These are phyloP conservation scores for Sclerospora graminicola DNA, from an alignment of 352 stramenopile genomes.

Conservation along the genomic window DNA sequence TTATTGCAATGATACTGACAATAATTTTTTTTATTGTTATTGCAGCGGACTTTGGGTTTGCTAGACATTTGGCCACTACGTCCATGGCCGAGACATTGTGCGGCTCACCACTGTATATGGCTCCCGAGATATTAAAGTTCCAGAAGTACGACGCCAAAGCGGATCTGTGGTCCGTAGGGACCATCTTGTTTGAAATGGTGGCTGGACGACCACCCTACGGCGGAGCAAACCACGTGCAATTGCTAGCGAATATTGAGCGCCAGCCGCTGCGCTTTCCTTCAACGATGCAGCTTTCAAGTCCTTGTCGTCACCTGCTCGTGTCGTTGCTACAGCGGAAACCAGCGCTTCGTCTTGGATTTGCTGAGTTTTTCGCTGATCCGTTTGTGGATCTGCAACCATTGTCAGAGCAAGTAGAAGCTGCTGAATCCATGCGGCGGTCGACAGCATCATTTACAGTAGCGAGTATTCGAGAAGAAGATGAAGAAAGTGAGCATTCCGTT, in stretches of 20 bases:
- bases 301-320: constrained; percentile 71
- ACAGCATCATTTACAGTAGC: constrained; percentile 15
- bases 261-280: constrained; percentile 83
- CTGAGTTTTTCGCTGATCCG: constrained; percentile 81
- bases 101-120: constrained; percentile 95
- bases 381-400: constrained; percentile 37
- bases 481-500: constrained; percentile 29
- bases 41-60: constrained; percentile 94
- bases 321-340: constrained; percentile 84
- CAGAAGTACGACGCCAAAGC: constrained; percentile 95
- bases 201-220: constrained; percentile 89
- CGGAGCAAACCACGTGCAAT: constrained; percentile 91
- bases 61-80: constrained; percentile 84
- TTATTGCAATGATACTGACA: background rate
- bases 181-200: constrained; percentile 95
- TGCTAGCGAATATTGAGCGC: constrained; percentile 90
- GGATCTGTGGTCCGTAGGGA: constrained; percentile 93
- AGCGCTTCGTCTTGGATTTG: constrained; percentile 80
- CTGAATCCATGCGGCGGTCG: constrained; percentile 8
- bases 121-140: constrained; percentile 92
- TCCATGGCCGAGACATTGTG: constrained; percentile 94
- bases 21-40: background rate
- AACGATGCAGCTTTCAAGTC: constrained; percentile 64
- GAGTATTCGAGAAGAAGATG: constrained; percentile 56
- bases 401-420: constrained; percentile 12